Evolutionary conservation across 1,284 basidiomycete genomes (phyloP).

Genomic region (Malassezia nana): DNA sequence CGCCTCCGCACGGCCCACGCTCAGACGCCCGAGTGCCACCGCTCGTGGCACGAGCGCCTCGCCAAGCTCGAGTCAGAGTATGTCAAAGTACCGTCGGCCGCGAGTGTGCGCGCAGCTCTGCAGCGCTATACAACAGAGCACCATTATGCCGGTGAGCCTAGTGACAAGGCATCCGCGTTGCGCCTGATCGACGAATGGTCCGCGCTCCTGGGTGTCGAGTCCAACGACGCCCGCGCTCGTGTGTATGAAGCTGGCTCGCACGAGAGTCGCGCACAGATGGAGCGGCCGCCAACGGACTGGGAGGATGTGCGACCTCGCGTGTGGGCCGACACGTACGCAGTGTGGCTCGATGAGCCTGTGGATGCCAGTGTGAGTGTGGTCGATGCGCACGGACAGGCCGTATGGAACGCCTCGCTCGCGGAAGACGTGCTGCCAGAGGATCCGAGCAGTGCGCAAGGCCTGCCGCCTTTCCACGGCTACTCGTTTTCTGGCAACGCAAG

Average conservation of each 20-base stretch:
- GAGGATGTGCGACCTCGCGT: slow-evolving; percentile 18
- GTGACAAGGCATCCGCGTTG: slow-evolving; percentile 30
- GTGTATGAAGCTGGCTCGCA: slow-evolving; percentile 41
- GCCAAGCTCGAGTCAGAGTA: slow-evolving; percentile 22
- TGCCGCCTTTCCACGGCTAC: slow-evolving; percentile 51
- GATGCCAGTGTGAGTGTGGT: slow-evolving; percentile 32
- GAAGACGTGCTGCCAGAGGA: slow-evolving; percentile 50
- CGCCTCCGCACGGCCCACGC: not conserved
- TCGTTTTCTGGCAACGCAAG: slow-evolving; percentile 44
- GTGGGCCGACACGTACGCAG: slow-evolving; percentile 44
- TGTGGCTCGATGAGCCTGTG: slow-evolving; percentile 42
- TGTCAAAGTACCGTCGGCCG: slow-evolving; percentile 23
- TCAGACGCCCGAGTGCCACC: not conserved
- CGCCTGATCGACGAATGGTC: slow-evolving; percentile 35
- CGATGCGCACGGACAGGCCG: slow-evolving; percentile 41
- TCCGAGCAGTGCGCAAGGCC: slow-evolving; percentile 49
- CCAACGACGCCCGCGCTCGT: slow-evolving; percentile 21
- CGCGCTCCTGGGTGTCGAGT: slow-evolving; percentile 26
- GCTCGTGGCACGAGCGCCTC: not conserved
- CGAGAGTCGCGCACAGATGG: slow-evolving; percentile 27
- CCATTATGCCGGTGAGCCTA: slow-evolving; percentile 32
- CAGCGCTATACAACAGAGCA: slow-evolving; percentile 30
- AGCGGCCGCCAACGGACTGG: not conserved
- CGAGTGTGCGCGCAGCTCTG: slow-evolving; percentile 24
- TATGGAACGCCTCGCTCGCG: slow-evolving; percentile 57